Percentiles rank a stretch among this genome's conserved stretches.
phyloP scores from a whole-genome alignment of 2,329 filamentous ascomycete species.

The Pochonia chlamydosporia region DNA sequence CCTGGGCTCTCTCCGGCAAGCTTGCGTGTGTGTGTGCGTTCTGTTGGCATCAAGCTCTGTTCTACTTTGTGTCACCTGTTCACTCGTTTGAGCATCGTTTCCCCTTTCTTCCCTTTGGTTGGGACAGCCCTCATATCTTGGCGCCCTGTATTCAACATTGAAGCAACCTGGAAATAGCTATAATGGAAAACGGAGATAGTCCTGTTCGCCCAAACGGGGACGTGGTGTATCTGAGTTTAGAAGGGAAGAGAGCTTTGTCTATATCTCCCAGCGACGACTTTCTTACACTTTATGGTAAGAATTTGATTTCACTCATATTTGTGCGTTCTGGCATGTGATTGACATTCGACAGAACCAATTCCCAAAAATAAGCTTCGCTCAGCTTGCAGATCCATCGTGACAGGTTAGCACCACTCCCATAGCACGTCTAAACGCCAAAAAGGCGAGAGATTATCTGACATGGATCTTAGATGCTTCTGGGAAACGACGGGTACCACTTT shows the following conservation, averaged over 20 bases:
- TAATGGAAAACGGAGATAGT: constrained; percentile 13
- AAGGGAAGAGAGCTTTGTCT: constrained; percentile 24
- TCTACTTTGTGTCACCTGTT: no score
- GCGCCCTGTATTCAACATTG: no score
- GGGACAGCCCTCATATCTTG: no score
- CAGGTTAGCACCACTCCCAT: constrained; percentile 6
- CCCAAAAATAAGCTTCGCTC: constrained; percentile 7
- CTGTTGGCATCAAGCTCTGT: no score
- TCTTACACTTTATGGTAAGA: constrained; percentile 27
- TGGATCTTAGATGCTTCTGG: constrained; percentile 15
- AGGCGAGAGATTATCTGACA: constrained; percentile 6
- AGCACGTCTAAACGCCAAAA: not conserved
- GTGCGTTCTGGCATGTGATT: not conserved
- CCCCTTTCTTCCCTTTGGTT: not conserved
- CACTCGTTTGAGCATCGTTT: no score
- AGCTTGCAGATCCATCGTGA: constrained; percentile 7
- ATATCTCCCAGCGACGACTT: constrained; percentile 20
- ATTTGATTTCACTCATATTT: constrained; percentile 4
- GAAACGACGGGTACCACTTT: constrained; percentile 57
- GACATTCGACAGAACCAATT: constrained; percentile 6
- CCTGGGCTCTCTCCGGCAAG: no score
- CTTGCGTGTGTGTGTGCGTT: no score
- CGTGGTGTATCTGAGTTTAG: constrained; percentile 23
- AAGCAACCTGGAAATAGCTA: not conserved
- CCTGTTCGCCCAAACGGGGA: constrained; percentile 3